Base-by-base conservation (phyloP, 192 early-diverging fungal genomes). In the Coemansia sp. region DNA sequence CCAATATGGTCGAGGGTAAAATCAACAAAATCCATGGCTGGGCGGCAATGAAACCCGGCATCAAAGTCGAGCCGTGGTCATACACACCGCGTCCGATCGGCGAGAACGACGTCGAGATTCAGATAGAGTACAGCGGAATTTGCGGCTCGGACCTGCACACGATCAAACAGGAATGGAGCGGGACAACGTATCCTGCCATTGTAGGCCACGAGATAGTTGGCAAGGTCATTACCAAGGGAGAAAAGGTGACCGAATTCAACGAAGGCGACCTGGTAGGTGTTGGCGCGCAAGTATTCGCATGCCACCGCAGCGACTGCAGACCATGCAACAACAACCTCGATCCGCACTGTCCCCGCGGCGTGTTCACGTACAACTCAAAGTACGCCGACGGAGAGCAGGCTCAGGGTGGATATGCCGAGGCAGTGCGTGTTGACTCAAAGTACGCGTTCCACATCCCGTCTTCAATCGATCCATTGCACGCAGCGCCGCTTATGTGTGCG, bases 131-230 rank as follows among this genome's bases (percentile, higher is more conserved):
- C 73, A 88, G 89, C 63, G 90, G 90, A 41, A 86, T 92, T 56
- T 93, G 92, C 66, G 87, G 86, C 51, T 85, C 88, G 5, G 93
- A 94, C 67, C 64, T 92, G 41, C 90, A 94, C 77, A 87, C 82
- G 39, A 58, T 86, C 50, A 84, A 83, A 60, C 70, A 79, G 7
- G 90, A 84, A 60, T 88, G 90, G 87, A 65, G 80, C 8, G 60
- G 65, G 21, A 67, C 82, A 17, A 32, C 17, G 21, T 73, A 77
- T 50, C 76, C 80, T 24, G 66, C 75, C 8, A 83, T 90, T 35
- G 84, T 84, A 35, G 87, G 89, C 10, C 89, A 92, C 56, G 91
- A 92, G 67, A 85, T 89, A 27, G 70, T 90, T 56, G 89, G 89
- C 37, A 75, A 62, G 9, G 77, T 91, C 27, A 77, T 84, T 21